Base-by-base conservation (phyloP, 345 rosid species). In the Brassica nigra region DNA sequence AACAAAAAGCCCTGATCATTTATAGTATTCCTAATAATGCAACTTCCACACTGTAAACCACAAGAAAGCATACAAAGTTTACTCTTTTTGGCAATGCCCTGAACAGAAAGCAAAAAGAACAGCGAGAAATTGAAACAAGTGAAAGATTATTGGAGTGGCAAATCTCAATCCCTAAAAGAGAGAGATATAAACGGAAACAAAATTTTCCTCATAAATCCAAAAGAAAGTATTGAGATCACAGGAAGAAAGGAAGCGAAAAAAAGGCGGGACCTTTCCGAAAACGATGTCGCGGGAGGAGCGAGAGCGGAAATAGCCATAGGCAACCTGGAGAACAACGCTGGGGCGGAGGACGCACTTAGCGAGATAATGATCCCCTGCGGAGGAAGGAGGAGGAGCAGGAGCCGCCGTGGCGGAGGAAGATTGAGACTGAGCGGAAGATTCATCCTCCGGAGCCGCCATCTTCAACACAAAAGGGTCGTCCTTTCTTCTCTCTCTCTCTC, bases 371-470 rank as follows among this genome's bases (percentile, higher is more conserved):
- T 66, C 81, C 33, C 85, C 84, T 10, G 33, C 92, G 64, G 89
- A 66, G n/a, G n/a, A 84, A 4, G 97, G 86, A 66, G 80, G 84
- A 76, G 80, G 77, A 1, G 80, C 71, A 4, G 83, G 80, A 70
- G 83, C 80, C 14, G 97, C 74, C 9, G 94, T 79, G 49, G 85
- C 80, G 15, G 86, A 81, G 1, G 89, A 77, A 9, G 97, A 84
- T 80, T 89, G 85, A 68, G 91, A 83, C 78, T 93, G 92, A 64
- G 87, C 85, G 23, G 97, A 90, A 71, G 92, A 90, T 85, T 91
- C 98, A 78, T 95, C 99, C 90, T 91, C 97, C 29, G 98, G 83
- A 70, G 94, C 96, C 76, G 97, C 99, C 98, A 95, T 91, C 65
- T 44, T 33, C 47, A 23, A 49, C 15, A 55, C 42, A 52, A 20